Evolutionary conservation across 2,329 filamentous ascomycete species (phyloP).

Genomic region (Cladosporium velox): DNA sequence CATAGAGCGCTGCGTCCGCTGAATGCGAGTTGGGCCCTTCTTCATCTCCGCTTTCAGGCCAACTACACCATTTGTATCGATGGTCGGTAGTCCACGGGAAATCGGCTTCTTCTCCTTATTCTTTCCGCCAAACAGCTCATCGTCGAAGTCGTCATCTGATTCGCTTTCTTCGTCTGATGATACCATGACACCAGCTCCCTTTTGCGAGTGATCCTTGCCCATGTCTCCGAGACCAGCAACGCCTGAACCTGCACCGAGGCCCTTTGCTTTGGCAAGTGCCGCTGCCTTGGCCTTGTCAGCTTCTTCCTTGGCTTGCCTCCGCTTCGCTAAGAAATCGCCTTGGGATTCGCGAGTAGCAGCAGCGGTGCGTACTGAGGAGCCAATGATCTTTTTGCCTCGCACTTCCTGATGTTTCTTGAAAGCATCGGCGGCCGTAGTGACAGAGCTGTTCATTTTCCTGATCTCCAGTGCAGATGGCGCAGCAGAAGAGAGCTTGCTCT

Average conservation of each 20-base stretch:
- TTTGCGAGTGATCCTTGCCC: conserved; percentile 75
- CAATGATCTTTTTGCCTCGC: conserved; percentile 23
- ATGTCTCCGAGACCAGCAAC: conserved; percentile 69
- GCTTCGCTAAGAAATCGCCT: conserved; percentile 68
- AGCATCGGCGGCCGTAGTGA: conserved; percentile 17
- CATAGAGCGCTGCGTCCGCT: conserved; percentile 74
- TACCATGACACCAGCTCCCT: conserved; percentile 88
- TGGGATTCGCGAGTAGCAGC: conserved; percentile 6
- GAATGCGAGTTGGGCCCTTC: conserved; percentile 78
- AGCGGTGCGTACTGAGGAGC: not conserved
- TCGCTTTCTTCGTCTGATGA: conserved; percentile 66
- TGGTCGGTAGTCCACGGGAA: conserved; percentile 22
- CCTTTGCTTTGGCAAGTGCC: conserved; percentile 39
- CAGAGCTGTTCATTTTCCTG: conserved; percentile 14
- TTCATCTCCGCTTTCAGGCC: conserved; percentile 50
- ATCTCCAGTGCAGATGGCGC: conserved; percentile 11
- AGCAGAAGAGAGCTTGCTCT: conserved; percentile 47
- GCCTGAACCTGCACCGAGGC: conserved; percentile 77
- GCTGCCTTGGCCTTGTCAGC: conserved; percentile 53
- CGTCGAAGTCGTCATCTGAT: conserved; percentile 56
- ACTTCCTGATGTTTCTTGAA: conserved; percentile 22
- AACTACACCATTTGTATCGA: conserved; percentile 35
- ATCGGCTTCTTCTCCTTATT: conserved; percentile 44
- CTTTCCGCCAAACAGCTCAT: conserved; percentile 64
- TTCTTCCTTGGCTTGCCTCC: conserved; percentile 73